Evolutionary conservation across 768 basidiomycete species (phyloP).

Genomic region (Boletales sp.): DNA sequence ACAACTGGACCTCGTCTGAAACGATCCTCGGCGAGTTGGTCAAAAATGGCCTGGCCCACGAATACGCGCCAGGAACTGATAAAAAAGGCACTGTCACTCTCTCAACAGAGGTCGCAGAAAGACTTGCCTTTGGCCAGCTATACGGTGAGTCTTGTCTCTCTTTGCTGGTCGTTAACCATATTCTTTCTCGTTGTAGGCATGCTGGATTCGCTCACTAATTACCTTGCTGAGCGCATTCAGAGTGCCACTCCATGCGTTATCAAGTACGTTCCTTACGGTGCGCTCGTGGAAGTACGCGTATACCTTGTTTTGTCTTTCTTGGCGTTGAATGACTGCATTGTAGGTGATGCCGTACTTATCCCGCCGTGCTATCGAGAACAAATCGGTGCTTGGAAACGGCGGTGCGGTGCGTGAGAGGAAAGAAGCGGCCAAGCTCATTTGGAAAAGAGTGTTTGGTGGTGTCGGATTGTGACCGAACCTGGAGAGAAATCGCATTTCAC

Average conservation of each 20-base stretch:
- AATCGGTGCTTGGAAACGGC: constrained; percentile 74
- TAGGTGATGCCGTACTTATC: constrained; percentile 89
- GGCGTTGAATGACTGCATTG: background rate
- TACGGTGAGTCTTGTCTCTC: constrained; percentile 53
- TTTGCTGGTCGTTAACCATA: background rate
- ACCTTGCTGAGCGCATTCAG: constrained; percentile 54
- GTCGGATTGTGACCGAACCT: constrained; percentile 13
- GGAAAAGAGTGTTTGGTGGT: constrained; percentile 31
- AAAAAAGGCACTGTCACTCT: constrained; percentile 37
- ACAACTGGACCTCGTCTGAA: constrained; percentile 71
- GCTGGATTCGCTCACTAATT: constrained; percentile 77
- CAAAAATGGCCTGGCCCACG: constrained; percentile 43
- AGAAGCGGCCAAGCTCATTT: constrained; percentile 24
- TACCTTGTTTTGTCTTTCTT: background rate
- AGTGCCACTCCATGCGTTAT: constrained; percentile 65
- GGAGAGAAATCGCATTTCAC: too few relatives aligned
- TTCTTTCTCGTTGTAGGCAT: constrained; percentile 52
- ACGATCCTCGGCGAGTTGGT: constrained; percentile 61
- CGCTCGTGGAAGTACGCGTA: constrained; percentile 52
- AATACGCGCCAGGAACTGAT: constrained; percentile 9
- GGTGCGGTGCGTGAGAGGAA: constrained; percentile 46
- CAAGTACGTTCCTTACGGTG: constrained; percentile 83
- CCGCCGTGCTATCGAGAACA: constrained; percentile 90
- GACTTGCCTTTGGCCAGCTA: constrained; percentile 75
- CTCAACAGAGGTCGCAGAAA: constrained; percentile 52